A percentile compares a stretch with the other conserved stretches of the same genome.
These are phyloP conservation scores for Daldinia loculata DNA, from an alignment of 495 filamentous ascomycete genomes.

Conservation along the genomic window DNA sequence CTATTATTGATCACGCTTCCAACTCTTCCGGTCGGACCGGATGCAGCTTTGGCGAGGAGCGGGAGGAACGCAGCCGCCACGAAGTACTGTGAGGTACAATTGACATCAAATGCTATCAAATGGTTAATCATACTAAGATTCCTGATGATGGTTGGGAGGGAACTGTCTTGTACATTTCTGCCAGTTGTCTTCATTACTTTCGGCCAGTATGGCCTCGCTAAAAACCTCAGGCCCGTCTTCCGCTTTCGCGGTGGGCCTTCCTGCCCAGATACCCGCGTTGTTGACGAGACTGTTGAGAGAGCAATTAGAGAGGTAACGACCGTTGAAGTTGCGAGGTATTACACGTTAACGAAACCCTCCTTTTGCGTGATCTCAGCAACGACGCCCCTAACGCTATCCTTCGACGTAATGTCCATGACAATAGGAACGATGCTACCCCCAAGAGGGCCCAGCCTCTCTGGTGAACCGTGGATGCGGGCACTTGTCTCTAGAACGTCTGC, in stretches of 20 bases:
- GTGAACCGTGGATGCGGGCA: conserved; percentile 51
- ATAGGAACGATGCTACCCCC: conserved; percentile 63
- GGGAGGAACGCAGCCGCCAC: conserved; percentile 56
- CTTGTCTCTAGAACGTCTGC: conserved; percentile 61
- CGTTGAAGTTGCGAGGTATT: conserved; percentile 45
- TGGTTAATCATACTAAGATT: conserved; percentile 50
- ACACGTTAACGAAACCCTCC: conserved; percentile 71
- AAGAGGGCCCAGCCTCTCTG: conserved; percentile 42
- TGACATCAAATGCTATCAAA: conserved; percentile 70
- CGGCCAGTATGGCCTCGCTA: conserved; percentile 45
- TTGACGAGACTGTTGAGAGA: conserved; percentile 70
- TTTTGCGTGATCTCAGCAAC: conserved; percentile 69
- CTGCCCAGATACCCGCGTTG: conserved; percentile 77
- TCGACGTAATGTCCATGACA: conserved; percentile 76
- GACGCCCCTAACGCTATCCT: conserved; percentile 71
- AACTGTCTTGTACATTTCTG: conserved; percentile 56
- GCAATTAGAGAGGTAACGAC: conserved; percentile 44
- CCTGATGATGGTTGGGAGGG: neutral
- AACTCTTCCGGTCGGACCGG: conserved; percentile 59
- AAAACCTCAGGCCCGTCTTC: conserved; percentile 39
- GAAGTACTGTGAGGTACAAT: conserved; percentile 76
- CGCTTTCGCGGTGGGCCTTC: neutral
- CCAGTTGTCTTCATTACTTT: conserved; percentile 61
- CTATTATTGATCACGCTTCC: conserved; percentile 68
- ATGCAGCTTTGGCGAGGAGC: conserved; percentile 53